These are phyloP conservation scores for Globisporangium splendens DNA, from an alignment of 352 stramenopile species.

Conservation along the genomic window DNA sequence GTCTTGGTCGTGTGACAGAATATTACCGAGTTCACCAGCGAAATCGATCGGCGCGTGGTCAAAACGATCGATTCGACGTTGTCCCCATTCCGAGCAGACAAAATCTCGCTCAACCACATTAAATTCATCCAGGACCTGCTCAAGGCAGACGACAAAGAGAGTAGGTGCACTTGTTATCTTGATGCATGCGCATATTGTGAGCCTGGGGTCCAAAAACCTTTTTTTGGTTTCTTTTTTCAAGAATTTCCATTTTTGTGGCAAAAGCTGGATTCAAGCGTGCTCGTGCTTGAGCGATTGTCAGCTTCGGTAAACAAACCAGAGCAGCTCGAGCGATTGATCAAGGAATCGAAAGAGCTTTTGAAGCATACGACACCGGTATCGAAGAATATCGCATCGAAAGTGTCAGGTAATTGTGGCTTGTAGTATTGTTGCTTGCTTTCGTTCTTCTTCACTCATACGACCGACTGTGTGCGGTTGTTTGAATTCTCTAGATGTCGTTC, in stretches of 20 bases:
- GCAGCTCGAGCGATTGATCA: slow-evolving; percentile 50
- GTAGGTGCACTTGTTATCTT: neutral
- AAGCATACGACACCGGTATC: slow-evolving; percentile 14
- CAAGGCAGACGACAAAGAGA: slow-evolving; percentile 40
- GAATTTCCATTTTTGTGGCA: slow-evolving; percentile 50
- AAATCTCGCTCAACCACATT: slow-evolving; percentile 45
- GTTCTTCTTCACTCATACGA: neutral
- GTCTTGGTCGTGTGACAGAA: slow-evolving; percentile 26
- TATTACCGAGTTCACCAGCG: slow-evolving; percentile 44
- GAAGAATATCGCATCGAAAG: neutral
- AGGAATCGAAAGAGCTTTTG: slow-evolving; percentile 48
- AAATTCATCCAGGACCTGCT: slow-evolving; percentile 54
- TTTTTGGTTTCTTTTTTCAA: neutral
- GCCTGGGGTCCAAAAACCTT: neutral
- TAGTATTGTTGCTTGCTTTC: neutral
- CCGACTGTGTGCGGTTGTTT: slow-evolving; percentile 7
- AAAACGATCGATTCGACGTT: slow-evolving; percentile 52
- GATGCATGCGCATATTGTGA: too few relatives aligned
- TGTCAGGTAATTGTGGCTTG: neutral
- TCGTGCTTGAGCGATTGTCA: slow-evolving; percentile 43
- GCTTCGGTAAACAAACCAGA: slow-evolving; percentile 48
- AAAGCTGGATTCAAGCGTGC: slow-evolving; percentile 45
- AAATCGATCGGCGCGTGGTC: slow-evolving; percentile 44
- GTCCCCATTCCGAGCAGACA: slow-evolving; percentile 55
- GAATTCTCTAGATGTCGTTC: slow-evolving; percentile 1